A percentile compares a stretch with the other conserved stretches of the same genome.
Conservation (phyloP, 768 basidiomycete genomes). For the Nidula microcarpa region DNA sequence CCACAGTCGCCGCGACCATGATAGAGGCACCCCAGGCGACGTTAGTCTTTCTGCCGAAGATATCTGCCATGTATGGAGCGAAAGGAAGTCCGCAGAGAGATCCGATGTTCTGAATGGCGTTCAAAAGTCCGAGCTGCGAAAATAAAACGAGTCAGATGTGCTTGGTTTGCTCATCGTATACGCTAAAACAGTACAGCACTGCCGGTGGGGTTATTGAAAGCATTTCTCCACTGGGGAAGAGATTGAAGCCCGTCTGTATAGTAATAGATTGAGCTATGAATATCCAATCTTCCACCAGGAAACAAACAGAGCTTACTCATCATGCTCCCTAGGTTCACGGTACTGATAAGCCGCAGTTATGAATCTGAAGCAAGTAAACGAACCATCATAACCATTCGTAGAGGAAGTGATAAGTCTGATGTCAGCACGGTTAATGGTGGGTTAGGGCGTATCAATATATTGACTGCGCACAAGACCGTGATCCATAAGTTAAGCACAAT, state of each 20-base stretch:
- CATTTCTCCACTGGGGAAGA: slow-evolving; percentile 13
- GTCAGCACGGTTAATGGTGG: neutral
- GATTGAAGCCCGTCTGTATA: slow-evolving; percentile 12
- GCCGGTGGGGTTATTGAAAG: slow-evolving; percentile 12
- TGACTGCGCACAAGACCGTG: slow-evolving; percentile 7
- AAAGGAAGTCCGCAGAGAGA: slow-evolving; percentile 15
- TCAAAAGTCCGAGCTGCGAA: slow-evolving; percentile 12
- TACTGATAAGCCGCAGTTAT: neutral
- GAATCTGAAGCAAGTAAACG: neutral
- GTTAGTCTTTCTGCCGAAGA: slow-evolving; percentile 44
- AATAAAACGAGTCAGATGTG: neutral
- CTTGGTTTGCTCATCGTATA: neutral
- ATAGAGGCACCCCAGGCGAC: slow-evolving; percentile 47
- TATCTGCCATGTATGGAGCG: slow-evolving; percentile 33
- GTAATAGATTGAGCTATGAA: neutral
- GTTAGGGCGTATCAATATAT: neutral
- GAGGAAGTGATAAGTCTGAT: neutral
- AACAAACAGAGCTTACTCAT: neutral
- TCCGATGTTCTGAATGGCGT: slow-evolving; percentile 20
- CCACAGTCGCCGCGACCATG: slow-evolving; percentile 45
- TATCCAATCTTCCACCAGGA: neutral
- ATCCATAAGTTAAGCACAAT: slow-evolving; percentile 18
- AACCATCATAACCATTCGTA: neutral
- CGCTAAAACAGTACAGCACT: neutral
- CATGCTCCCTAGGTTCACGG: neutral